Evolutionary conservation across 2,329 filamentous ascomycete species (phyloP), one percentile per base, ranked within the genome.

Genomic region (Emergomyces orientalis): DNA sequence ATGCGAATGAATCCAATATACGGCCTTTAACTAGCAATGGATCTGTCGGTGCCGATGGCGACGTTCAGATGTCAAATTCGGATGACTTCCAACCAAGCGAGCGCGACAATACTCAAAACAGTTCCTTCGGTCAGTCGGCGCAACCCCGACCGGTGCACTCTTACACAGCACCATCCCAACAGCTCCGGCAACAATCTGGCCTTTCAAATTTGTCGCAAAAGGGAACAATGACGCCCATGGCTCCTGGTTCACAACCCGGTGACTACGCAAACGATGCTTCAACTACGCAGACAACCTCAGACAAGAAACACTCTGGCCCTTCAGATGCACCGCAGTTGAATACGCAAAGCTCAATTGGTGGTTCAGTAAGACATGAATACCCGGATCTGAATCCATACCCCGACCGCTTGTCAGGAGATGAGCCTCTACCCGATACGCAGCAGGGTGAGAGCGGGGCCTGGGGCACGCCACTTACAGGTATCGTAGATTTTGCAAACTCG

Each of bases 241-340:
- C 80, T 9, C 79, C 80, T 14, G 81, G 82, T 63, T 84, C 84
- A 39, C 81, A 86, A 70, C 77, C 81, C 19, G 78, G 78, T 27
- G 83, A 87, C 83, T 87, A 86, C 63, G 78, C 87, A 61, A 97
- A 97, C 69, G 91, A 96, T 70, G 93, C 91, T 1, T 96, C 91
- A 1, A 95, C 92, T 0, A 97, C 92, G 1, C 86, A 86, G 27
- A 88, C 86, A 2, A 96, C 92, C 0, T 84, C 82, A 1, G 85
- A 86, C n/a, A 94, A 96, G 76, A 86, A 85, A 73, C 92, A 89
- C 1, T 90, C 89, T 0, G 86, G 89, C 65, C 84, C 85, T 6
- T 91, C 88, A 2, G 87, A 86, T 14, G 86, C 84, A 0, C 86
- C 84, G 2, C 82, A 84, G 66, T 82, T 83, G 73, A 87, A 88